A percentile compares a stretch with the other conserved stretches of the same genome.
phyloP scores from a whole-genome alignment of 495 filamentous ascomycete genomes.

The Penicillium antarcticum region DNA sequence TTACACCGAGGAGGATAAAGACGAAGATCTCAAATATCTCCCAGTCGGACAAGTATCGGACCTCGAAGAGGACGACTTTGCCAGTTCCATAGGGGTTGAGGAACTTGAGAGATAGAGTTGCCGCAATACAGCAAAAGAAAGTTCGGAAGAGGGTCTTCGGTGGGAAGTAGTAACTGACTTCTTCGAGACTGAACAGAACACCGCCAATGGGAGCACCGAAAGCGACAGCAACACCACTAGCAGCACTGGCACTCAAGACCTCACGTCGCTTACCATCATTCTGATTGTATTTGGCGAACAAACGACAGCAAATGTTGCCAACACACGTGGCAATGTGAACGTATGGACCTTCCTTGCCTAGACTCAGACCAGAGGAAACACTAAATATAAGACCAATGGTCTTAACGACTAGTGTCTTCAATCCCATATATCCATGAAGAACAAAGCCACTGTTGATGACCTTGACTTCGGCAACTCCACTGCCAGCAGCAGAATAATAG shows the following conservation, averaged over 20 bases:
- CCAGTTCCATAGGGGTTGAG: slow-evolving; percentile 93
- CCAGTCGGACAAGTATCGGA: slow-evolving; percentile 92
- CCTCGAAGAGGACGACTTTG: slow-evolving; percentile 95
- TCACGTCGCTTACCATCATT: slow-evolving; percentile 92
- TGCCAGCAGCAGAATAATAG: slow-evolving; percentile 94
- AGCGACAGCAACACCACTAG: slow-evolving; percentile 89
- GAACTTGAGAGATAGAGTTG: slow-evolving; percentile 87
- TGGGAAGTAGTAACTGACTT: slow-evolving; percentile 96
- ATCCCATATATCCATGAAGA: slow-evolving; percentile 88
- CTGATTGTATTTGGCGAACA: slow-evolving; percentile 89
- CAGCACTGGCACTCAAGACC: slow-evolving; percentile 87
- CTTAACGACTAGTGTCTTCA: slow-evolving; percentile 86
- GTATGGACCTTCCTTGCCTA: slow-evolving; percentile 96
- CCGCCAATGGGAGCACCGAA: slow-evolving; percentile 93
- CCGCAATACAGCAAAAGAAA: slow-evolving; percentile 96
- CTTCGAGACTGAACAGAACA: slow-evolving; percentile 90
- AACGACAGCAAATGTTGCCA: slow-evolving; percentile 88
- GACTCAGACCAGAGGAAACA: slow-evolving; percentile 85
- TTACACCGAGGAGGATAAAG: slow-evolving; percentile 79
- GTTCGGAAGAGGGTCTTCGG: slow-evolving; percentile 98
- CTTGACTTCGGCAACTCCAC: slow-evolving; percentile 94
- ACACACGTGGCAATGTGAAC: slow-evolving; percentile 96
- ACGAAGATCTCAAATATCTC: slow-evolving; percentile 83
- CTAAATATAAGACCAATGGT: slow-evolving; percentile 79
- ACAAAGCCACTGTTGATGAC: slow-evolving; percentile 98